Conservation (phyloP, 345 rosid genomes). For the Durio zibethinus region DNA sequence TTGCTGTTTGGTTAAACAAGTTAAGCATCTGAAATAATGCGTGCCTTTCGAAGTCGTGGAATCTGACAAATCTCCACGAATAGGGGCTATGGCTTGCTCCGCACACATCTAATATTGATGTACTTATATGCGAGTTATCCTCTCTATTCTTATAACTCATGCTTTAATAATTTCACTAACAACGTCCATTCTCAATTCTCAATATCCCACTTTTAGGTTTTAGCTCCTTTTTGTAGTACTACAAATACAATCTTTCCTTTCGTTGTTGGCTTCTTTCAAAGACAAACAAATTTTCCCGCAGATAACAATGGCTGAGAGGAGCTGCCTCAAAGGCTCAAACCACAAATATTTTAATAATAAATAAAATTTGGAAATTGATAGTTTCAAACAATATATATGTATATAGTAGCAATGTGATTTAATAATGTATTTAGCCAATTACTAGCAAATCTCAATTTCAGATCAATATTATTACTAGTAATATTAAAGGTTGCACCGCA, state of each 20-base stretch:
- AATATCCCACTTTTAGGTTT: background rate
- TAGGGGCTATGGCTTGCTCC: conserved; percentile 31
- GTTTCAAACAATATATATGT: background rate
- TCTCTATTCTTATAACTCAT: background rate
- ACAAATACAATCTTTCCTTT: background rate
- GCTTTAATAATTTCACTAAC: background rate
- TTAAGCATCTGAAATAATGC: background rate
- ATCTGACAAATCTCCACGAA: conserved; percentile 28
- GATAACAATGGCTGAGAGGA: background rate
- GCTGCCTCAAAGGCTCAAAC: background rate
- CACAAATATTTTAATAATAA: too few species aligned
- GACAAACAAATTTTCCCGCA: background rate
- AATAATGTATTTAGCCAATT: background rate
- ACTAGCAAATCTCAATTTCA: background rate
- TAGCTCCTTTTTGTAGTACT: background rate
- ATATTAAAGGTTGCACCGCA: background rate
- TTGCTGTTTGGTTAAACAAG: too few species aligned
- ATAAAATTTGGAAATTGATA: background rate
- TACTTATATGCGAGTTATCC: background rate
- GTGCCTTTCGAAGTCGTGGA: conserved; percentile 3
- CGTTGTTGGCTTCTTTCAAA: background rate
- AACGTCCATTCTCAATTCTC: background rate
- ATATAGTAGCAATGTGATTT: too few species aligned
- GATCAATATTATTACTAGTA: background rate
- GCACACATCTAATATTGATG: background rate